Evolutionary conservation across 1,284 basidiomycete species (phyloP).

Genomic region (Malassezia dermatis): DNA sequence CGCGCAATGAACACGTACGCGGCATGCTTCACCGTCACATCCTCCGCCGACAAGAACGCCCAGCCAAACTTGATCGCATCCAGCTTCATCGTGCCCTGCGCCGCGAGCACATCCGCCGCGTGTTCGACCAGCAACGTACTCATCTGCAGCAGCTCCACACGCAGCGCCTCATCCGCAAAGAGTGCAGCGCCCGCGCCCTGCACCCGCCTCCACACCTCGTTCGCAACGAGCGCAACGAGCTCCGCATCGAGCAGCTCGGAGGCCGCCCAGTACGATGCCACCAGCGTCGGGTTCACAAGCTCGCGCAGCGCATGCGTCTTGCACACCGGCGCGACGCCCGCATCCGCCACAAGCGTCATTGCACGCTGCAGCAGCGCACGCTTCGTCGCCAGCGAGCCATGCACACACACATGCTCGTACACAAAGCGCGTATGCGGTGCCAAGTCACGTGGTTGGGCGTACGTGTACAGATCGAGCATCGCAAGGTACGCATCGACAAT

Average conservation of each 20-base stretch:
- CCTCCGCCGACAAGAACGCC: constrained; percentile 71
- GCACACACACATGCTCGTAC: constrained; percentile 67
- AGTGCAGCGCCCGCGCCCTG: constrained; percentile 50
- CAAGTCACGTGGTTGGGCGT: constrained; percentile 66
- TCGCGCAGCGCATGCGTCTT: constrained; percentile 79
- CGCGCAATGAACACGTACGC: constrained; percentile 86
- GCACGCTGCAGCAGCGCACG: constrained; percentile 76
- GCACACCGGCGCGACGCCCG: constrained; percentile 60
- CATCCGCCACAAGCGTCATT: constrained; percentile 68
- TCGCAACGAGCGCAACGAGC: constrained; percentile 62
- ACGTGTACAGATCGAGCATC: constrained; percentile 70
- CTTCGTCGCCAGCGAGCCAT: constrained; percentile 57
- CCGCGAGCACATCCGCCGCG: constrained; percentile 57
- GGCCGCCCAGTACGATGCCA: constrained; percentile 57
- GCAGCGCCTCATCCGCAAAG: constrained; percentile 67
- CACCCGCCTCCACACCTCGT: constrained; percentile 69
- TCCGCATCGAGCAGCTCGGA: constrained; percentile 55
- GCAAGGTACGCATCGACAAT: constrained; percentile 83
- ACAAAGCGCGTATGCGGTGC: constrained; percentile 75
- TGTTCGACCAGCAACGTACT: constrained; percentile 81
- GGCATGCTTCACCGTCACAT: constrained; percentile 84
- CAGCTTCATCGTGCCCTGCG: constrained; percentile 69
- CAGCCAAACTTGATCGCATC: constrained; percentile 93
- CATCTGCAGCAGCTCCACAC: constrained; percentile 81
- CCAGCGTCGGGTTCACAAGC: constrained; percentile 76